Conservation (phyloP, 2,329 filamentous ascomycete genomes). For the Neofusicoccum sp. region DNA sequence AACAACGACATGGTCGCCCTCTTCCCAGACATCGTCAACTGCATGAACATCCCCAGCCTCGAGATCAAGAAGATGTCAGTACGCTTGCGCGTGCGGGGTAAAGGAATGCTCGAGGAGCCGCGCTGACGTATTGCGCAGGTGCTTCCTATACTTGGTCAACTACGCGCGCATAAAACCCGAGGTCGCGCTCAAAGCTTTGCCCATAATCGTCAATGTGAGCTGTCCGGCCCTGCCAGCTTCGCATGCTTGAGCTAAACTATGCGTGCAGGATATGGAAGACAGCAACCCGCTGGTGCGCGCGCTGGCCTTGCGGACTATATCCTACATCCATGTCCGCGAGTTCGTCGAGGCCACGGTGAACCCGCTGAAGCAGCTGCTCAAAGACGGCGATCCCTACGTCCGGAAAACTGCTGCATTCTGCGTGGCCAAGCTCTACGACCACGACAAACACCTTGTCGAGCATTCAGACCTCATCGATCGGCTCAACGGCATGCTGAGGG, state of each 20-base stretch:
- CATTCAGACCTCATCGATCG: constrained; percentile 86
- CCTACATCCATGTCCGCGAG: constrained; percentile 93
- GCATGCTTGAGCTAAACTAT: constrained; percentile 8
- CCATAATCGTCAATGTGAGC: constrained; percentile 74
- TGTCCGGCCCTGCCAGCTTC: neutral
- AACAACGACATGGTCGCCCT: constrained; percentile 99
- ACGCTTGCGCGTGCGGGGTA: neutral
- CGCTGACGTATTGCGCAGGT: constrained; percentile 60
- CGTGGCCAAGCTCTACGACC: constrained; percentile 96
- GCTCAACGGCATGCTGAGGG: constrained; percentile 82
- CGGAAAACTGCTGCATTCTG: constrained; percentile 96
- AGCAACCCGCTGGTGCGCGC: constrained; percentile 88
- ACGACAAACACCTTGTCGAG: constrained; percentile 88
- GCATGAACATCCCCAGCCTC: constrained; percentile 90
- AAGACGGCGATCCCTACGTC: constrained; percentile 89
- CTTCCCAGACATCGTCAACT: constrained; percentile 91
- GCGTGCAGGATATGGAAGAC: constrained; percentile 83
- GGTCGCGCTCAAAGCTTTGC: constrained; percentile 87
- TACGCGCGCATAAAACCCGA: constrained; percentile 94
- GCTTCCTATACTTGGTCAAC: constrained; percentile 95
- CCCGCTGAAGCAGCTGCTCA: constrained; percentile 77
- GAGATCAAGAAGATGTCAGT: constrained; percentile 99
- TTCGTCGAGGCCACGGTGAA: constrained; percentile 90
- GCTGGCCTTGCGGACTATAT: constrained; percentile 89
- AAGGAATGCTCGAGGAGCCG: neutral